These are phyloP conservation scores for Diospyros lotus DNA, from an alignment of 148 eudicot species.

Conservation along the genomic window DNA sequence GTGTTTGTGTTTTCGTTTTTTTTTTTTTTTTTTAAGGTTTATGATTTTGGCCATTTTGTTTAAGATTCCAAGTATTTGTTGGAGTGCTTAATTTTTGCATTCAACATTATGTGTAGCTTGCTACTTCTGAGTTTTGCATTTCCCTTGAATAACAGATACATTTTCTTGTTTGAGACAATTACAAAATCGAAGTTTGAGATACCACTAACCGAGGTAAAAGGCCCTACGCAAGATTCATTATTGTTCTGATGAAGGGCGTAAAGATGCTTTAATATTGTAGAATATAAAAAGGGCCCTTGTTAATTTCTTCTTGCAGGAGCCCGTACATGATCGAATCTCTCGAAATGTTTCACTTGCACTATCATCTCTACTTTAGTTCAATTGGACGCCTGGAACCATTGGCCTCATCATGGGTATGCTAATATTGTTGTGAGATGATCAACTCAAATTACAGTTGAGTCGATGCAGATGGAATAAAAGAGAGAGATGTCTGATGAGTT, in stretches of 20 bases:
- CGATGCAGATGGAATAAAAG: too few relatives aligned
- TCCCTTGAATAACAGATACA: conserved; percentile 51
- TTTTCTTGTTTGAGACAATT: conserved; percentile 80
- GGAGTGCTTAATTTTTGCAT: neutral
- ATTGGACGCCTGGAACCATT: neutral
- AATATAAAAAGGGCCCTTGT: neutral
- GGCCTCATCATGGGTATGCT: neutral
- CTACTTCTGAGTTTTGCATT: neutral
- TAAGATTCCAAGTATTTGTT: too few relatives aligned
- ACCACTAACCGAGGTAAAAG: conserved; percentile 49
- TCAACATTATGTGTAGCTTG: neutral
- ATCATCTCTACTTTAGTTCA: conserved; percentile 34
- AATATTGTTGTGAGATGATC: neutral
- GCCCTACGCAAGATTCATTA: neutral
- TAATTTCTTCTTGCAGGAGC: conserved; percentile 45
- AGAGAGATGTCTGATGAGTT: too few relatives aligned
- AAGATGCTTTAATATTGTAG: neutral
- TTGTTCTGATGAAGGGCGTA: neutral
- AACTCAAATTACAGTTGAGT: neutral
- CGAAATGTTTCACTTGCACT: conserved; percentile 65
- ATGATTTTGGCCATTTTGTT: too few relatives aligned
- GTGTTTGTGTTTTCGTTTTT: too few relatives aligned
- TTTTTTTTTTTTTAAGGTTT: too few relatives aligned
- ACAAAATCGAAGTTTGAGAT: conserved; percentile 72
- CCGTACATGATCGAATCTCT: conserved; percentile 79